These are phyloP conservation scores for Paecilomyces niveus DNA, from an alignment of 2,329 filamentous ascomycete species.

Conservation along the genomic window DNA sequence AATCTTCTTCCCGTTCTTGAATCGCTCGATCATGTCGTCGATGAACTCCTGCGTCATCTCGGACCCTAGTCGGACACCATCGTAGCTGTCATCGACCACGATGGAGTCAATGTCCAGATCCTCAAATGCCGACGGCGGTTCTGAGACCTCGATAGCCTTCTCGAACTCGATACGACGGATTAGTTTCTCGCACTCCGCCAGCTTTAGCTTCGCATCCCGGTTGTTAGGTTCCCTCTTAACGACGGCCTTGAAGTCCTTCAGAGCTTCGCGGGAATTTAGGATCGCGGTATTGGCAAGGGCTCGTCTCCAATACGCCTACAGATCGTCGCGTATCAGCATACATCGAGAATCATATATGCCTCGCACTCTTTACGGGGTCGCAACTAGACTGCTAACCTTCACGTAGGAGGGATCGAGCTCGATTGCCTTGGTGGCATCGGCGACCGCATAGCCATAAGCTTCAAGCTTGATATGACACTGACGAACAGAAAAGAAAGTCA, in stretches of 20 bases:
- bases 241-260: slow-evolving; percentile 87
- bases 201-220: slow-evolving; percentile 83
- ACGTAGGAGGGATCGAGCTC: slow-evolving; percentile 81
- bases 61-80: slow-evolving; percentile 67
- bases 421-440: slow-evolving; percentile 84
- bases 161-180: slow-evolving; percentile 89
- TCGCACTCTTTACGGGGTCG: not conserved
- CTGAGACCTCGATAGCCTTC: slow-evolving; percentile 86
- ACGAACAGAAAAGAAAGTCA: slow-evolving; percentile 6
- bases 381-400: slow-evolving; percentile 54
- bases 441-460: slow-evolving; percentile 85
- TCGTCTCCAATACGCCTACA: slow-evolving; percentile 84
- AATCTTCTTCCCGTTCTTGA: slow-evolving; percentile 92
- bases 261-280: slow-evolving; percentile 76
- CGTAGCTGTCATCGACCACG: slow-evolving; percentile 72
- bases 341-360: not conserved
- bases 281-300: slow-evolving; percentile 89
- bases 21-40: slow-evolving; percentile 92
- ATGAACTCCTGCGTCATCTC: slow-evolving; percentile 96
- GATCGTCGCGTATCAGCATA: not conserved
- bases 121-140: slow-evolving; percentile 86
- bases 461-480: slow-evolving; percentile 94
- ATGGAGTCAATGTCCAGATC: slow-evolving; percentile 85
- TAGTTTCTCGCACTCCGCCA: slow-evolving; percentile 89
- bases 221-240: slow-evolving; percentile 80